Evolutionary conservation across 345 rosid species (phyloP).

Genomic region (Luvunga scandens): DNA sequence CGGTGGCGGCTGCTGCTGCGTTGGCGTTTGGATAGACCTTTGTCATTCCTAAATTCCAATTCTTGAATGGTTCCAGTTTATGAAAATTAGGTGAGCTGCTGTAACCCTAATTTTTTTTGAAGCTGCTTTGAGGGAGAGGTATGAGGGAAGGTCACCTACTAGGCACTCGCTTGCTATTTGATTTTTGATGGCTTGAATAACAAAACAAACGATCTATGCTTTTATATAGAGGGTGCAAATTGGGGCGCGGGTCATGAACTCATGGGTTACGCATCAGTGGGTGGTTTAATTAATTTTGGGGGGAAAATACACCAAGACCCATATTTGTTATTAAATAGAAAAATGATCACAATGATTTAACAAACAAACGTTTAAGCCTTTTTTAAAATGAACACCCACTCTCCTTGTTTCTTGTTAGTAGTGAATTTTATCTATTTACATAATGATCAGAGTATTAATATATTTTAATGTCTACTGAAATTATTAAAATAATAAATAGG

Average conservation of each 20-base stretch:
- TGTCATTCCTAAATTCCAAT: constrained; percentile 41
- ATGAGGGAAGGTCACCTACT: not conserved
- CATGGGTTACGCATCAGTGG: not conserved
- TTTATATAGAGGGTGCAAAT: constrained; percentile 5
- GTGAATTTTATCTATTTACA: no score
- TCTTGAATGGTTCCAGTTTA: constrained; percentile 17
- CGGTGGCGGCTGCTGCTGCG: constrained; percentile 6
- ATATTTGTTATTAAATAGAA: no score
- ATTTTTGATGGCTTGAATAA: not conserved
- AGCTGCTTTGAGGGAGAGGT: not conserved
- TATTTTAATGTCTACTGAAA: no score
- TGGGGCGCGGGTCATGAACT: not conserved
- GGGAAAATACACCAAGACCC: not conserved
- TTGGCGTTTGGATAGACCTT: constrained; percentile 67
- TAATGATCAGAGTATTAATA: no score
- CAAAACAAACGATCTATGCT: not conserved
- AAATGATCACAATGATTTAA: no score
- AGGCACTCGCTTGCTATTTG: not conserved
- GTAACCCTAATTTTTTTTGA: not conserved
- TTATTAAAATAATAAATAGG: no score
- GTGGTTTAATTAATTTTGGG: not conserved
- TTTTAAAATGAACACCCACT: no score
- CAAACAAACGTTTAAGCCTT: no score
- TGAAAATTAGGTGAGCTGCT: not conserved
- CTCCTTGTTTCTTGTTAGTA: no score